Evolutionary conservation across 1,284 basidiomycete genomes (phyloP).

Genomic region (Naganishia albida): DNA sequence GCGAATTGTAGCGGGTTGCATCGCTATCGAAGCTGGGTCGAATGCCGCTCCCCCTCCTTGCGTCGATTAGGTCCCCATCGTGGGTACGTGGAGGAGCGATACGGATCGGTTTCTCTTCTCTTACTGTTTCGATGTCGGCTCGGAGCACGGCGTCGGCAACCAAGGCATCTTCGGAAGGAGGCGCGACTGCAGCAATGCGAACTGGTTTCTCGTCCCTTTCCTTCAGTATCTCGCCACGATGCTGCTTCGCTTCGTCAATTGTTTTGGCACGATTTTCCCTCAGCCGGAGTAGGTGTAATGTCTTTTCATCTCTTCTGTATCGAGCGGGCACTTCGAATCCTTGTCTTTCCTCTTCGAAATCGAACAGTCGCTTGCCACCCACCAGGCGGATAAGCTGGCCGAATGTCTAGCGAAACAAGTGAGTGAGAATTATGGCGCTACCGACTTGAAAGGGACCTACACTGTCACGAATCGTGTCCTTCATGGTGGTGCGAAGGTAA

Average conservation of each 20-base stretch:
- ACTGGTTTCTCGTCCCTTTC: not conserved
- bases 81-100: slow-evolving; percentile 17
- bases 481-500: not conserved
- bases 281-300: not conserved
- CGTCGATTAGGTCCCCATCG: slow-evolving; percentile 14
- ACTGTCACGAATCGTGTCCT: slow-evolving; percentile 1
- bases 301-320: slow-evolving; percentile 7
- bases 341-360: not conserved
- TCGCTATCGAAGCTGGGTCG: not conserved
- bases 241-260: not conserved
- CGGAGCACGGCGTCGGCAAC: not conserved
- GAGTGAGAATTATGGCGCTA: not conserved
- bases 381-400: not conserved
- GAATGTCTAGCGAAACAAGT: not conserved
- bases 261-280: not conserved
- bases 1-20: not conserved
- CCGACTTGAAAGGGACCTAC: not conserved
- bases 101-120: slow-evolving; percentile 23
- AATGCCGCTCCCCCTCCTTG: not conserved
- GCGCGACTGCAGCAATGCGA: not conserved
- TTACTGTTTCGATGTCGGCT: slow-evolving; percentile 2
- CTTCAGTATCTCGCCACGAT: not conserved
- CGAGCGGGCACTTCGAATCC: not conserved
- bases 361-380: slow-evolving; percentile 2
- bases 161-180: not conserved